Conservation (phyloP, 352 stramenopile species). For the Globisporangium radiosum region DNA sequence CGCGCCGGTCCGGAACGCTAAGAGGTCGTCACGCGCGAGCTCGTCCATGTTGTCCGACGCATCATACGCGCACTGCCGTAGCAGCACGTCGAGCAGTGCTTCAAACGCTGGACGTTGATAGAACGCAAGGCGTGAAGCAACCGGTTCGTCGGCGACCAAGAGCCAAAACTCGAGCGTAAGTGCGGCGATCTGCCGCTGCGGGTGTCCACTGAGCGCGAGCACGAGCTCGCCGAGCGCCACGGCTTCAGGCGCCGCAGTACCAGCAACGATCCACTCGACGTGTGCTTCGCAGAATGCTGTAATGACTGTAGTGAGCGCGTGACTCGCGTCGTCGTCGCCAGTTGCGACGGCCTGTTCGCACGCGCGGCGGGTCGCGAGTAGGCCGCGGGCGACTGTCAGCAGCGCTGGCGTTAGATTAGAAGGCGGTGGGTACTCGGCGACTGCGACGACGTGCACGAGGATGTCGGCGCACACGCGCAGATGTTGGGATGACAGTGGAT, state of each 20-base stretch:
- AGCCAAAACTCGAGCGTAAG: conserved; percentile 75
- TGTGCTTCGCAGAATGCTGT: conserved; percentile 68
- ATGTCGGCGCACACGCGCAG: conserved; percentile 45
- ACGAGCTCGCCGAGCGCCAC: conserved; percentile 44
- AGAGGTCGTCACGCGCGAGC: conserved; percentile 54
- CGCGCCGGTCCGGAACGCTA: conserved; percentile 47
- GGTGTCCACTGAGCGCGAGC: conserved; percentile 47
- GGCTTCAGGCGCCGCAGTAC: conserved; percentile 25
- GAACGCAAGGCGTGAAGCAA: conserved; percentile 41
- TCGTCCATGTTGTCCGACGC: conserved; percentile 38
- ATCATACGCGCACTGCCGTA: conserved; percentile 53
- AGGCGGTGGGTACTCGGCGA: conserved; percentile 48
- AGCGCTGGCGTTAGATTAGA: conserved; percentile 38
- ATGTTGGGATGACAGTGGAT: conserved; percentile 45
- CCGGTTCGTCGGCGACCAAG: conserved; percentile 60
- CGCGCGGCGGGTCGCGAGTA: conserved; percentile 38
- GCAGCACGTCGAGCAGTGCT: conserved; percentile 48
- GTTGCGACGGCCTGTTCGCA: conserved; percentile 40
- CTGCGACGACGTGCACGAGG: conserved; percentile 46
- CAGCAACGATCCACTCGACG: conserved; percentile 61
- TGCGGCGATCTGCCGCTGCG: conserved; percentile 63
- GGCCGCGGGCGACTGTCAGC: conserved; percentile 26
- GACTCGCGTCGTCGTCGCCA: conserved; percentile 51
- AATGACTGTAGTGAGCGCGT: conserved; percentile 55
- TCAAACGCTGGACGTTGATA: conserved; percentile 53